Evolutionary conservation across 73 alveolate genomes (phyloP), one percentile per base, ranked within the genome.

Genomic region (Paramecium bursaria): DNA sequence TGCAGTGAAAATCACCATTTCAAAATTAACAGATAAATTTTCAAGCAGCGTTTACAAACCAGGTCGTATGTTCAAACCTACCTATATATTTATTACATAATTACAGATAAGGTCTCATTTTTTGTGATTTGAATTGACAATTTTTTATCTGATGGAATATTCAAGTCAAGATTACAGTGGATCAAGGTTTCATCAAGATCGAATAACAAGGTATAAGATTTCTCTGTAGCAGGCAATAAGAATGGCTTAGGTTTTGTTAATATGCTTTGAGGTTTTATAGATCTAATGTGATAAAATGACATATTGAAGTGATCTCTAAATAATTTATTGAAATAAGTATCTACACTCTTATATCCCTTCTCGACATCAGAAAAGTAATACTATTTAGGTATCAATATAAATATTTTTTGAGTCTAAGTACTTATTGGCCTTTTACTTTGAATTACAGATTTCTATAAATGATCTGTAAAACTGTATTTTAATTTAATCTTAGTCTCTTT

Each of bases 1-100:
- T 9, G 96, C 92, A 35, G 96, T 87, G 75, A 87, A 88, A 29
- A 91, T 88, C 5, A 91, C 91, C 5, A 91, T 88, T 61, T 88
- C 90, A 75, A 88, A 91, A 55, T 91, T 86, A 7, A 82, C 85
- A 26, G 55, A 39, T 15, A 79, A 22, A 14, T 49, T 33, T 22
- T 79, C 67, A 0, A 79, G 25, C 50, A 79, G 51, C 7, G n/a
- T n/a, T 6, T 53, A 26, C 14, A 73, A 61, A 22, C 60, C 54
- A 23, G 89, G 85, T 44, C 89, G 31, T 14, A 79, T 31, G 11
- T 60, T 53, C 2, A 79, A 46, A 5, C 85, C 89, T 39, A 73
- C 89, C 35, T 79, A 46, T 9, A 42, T 9, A 9, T 9, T 42
- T 9, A n/a, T n/a, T n/a, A n/a, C n/a, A n/a, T n/a, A 0, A 51